Percentiles rank a stretch among this genome's conserved stretches.
Evolutionary conservation across 1,284 basidiomycete species (phyloP).

Genomic region (Moniliophthora roreri): DNA sequence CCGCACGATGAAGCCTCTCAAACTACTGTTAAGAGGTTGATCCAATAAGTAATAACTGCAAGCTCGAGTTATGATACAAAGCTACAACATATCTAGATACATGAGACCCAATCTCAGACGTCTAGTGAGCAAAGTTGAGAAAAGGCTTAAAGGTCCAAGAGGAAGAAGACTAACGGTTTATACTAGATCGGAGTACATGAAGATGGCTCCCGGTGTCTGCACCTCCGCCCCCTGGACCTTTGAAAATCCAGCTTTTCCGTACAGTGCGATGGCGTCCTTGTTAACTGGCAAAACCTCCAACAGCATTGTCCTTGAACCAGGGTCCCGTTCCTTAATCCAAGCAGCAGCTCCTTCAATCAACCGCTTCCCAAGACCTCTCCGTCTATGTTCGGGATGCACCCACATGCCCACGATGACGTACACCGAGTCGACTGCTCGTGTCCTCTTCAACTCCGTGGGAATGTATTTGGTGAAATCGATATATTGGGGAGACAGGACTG

Average conservation of each 20-base stretch:
- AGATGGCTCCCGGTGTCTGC: background rate
- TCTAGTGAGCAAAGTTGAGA: too few species aligned
- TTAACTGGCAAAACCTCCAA: conserved; percentile 5
- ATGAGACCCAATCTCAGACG: too few species aligned
- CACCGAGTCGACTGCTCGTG: conserved; percentile 17
- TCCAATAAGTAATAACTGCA: too few species aligned
- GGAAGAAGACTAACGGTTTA: too few species aligned
- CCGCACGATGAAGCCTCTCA: too few species aligned
- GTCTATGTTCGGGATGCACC: conserved; percentile 33
- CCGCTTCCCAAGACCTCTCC: conserved; percentile 28
- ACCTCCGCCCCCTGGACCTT: background rate
- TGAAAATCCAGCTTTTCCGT: conserved; percentile 1
- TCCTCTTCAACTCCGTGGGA: conserved; percentile 17
- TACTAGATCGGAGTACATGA: background rate
- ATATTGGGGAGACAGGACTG: conserved; percentile 27
- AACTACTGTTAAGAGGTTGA: too few species aligned
- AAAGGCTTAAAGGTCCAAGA: too few species aligned
- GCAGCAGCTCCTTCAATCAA: conserved; percentile 18
- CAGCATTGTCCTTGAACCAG: background rate
- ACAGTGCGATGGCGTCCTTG: background rate
- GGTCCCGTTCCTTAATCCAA: background rate
- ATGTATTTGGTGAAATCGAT: conserved; percentile 11
- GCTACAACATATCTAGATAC: too few species aligned
- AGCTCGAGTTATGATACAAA: too few species aligned
- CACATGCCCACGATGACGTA: conserved; percentile 34